Percentiles rank a stretch among this genome's conserved stretches.
These are phyloP conservation scores for Paraconiothyrium brasiliense DNA, from an alignment of 2,329 filamentous ascomycete species.

Conservation along the genomic window DNA sequence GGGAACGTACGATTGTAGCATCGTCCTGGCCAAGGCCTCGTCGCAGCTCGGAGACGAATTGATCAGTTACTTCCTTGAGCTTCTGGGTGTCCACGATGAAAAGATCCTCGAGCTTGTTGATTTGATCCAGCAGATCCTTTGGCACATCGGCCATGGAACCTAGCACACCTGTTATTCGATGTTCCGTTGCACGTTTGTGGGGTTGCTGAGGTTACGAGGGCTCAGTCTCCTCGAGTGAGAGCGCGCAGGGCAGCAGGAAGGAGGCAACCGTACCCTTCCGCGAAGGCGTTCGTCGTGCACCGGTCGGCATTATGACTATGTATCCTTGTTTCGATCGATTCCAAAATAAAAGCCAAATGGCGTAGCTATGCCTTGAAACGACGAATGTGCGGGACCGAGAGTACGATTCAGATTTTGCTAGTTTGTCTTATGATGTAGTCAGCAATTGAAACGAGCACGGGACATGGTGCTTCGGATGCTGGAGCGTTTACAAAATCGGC, in stretches of 20 bases:
- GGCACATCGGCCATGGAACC: constrained; percentile 93
- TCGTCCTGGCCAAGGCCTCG: constrained; percentile 89
- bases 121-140: constrained; percentile 81
- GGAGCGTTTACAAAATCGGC: background rate
- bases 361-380: background rate
- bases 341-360: background rate
- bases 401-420: constrained; percentile 2
- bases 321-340: constrained; percentile 7
- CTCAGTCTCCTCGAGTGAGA: background rate
- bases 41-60: constrained; percentile 87
- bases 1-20: constrained; percentile 82
- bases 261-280: constrained; percentile 72
- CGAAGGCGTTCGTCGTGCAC: constrained; percentile 71
- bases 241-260: constrained; percentile 10
- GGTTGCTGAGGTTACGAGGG: constrained; percentile 1
- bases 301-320: constrained; percentile 68
- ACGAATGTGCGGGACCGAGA: background rate
- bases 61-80: constrained; percentile 88
- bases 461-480: background rate
- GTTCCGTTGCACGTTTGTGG: constrained; percentile 16
- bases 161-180: constrained; percentile 51
- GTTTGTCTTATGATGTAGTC: constrained; percentile 8
- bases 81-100: constrained; percentile 82
- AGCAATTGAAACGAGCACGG: constrained; percentile 6
- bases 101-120: constrained; percentile 81